phyloP scores from a whole-genome alignment of 129 eudicot species.

The Tagetes patula region DNA sequence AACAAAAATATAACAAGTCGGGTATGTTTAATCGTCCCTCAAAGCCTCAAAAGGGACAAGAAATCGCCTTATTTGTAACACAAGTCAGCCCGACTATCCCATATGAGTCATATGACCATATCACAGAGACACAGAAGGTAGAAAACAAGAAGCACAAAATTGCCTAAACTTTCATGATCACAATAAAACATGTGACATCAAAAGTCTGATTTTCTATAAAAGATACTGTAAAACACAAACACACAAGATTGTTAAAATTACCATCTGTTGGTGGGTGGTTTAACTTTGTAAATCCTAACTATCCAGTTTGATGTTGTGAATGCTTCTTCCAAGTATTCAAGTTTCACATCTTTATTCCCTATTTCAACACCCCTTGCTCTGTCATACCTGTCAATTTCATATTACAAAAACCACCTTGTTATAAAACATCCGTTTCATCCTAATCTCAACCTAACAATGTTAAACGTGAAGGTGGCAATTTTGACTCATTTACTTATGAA shows the following conservation, averaged over 20 bases:
- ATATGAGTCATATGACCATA: too few relatives aligned
- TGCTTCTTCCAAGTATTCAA: conserved; percentile 91
- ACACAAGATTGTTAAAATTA: conserved; percentile 25
- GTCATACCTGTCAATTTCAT: conserved; percentile 60
- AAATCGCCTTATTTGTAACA: too few relatives aligned
- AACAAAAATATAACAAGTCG: too few relatives aligned
- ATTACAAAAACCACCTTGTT: neutral
- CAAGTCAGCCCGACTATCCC: too few relatives aligned
- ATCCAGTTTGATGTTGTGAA: conserved; percentile 97
- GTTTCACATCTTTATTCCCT: conserved; percentile 90
- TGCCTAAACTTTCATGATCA: conserved; percentile 3
- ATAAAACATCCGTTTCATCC: neutral
- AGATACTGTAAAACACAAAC: neutral
- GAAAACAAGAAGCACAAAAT: too few relatives aligned
- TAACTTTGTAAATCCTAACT: conserved; percentile 90
- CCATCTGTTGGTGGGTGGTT: conserved; percentile 92
- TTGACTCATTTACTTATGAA: neutral
- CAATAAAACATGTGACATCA: too few relatives aligned
- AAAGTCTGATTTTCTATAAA: neutral
- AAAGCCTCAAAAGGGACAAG: too few relatives aligned
- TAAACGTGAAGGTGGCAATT: neutral
- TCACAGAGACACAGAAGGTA: too few relatives aligned
- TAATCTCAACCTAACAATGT: too few relatives aligned
- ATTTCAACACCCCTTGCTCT: conserved; percentile 96
- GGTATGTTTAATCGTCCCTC: too few relatives aligned